Conservation (phyloP, 1,284 basidiomycete genomes). For the Rhodotorula sp. region DNA sequence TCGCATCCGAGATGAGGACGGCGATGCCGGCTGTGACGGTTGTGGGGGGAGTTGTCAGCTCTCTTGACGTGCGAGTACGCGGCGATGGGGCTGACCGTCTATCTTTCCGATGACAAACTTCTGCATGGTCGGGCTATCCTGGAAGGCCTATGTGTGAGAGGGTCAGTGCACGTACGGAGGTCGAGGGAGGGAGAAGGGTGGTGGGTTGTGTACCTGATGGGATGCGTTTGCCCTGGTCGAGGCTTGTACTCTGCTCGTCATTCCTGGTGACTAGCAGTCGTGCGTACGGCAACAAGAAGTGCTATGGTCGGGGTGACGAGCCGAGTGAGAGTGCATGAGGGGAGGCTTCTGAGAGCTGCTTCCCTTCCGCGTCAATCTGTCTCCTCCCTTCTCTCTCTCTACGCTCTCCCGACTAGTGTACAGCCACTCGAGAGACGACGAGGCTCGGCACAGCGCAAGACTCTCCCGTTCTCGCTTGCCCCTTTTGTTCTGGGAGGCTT, state of each 20-base stretch:
- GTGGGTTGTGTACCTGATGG: neutral
- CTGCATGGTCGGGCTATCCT: conserved; percentile 10
- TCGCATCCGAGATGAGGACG: conserved; percentile 42
- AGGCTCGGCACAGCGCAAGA: too few species aligned
- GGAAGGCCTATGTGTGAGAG: conserved; percentile 15
- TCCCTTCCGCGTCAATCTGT: too few species aligned
- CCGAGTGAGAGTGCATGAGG: too few species aligned
- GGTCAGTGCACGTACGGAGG: neutral
- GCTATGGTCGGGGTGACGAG: too few species aligned
- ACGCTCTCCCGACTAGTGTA: too few species aligned
- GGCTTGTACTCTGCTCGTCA: neutral
- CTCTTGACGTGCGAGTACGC: neutral
- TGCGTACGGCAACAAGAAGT: too few species aligned
- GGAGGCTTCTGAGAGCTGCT: too few species aligned
- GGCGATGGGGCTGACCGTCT: conserved; percentile 25
- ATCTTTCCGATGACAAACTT: conserved; percentile 39
- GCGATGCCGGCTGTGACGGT: conserved; percentile 39
- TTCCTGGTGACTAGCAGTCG: neutral
- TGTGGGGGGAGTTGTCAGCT: neutral
- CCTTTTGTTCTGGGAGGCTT: too few species aligned
- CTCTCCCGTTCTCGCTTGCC: too few species aligned
- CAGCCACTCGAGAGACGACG: too few species aligned
- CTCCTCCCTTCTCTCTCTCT: too few species aligned
- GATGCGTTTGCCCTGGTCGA: conserved; percentile 1
- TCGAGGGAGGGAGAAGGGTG: neutral